Evolutionary conservation across 106 monocot genomes (phyloP), one percentile per base, ranked within the genome.

Genomic region (Dioscorea zingiberensis): DNA sequence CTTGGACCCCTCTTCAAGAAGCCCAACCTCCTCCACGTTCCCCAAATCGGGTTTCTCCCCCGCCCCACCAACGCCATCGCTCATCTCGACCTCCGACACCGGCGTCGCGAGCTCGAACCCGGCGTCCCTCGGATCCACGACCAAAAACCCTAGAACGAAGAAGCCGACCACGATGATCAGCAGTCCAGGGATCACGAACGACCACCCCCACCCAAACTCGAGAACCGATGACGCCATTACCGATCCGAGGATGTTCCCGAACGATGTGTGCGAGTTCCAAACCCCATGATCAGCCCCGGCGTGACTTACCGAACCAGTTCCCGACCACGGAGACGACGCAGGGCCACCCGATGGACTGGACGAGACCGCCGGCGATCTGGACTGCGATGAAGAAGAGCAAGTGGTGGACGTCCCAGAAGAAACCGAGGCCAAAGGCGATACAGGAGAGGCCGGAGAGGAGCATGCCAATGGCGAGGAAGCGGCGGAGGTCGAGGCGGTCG

Each of bases 181-280:
- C 0, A 76, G 19, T 7, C 74, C 91, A 7, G 95, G 95, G 18
- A 86, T 1, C 3, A 86, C 65, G 58, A 92, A 97, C 38, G 95
- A 88, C 91, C 91, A 97, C 1, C 95, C 95, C 95, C 95, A 97
- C 13, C 95, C 95, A 27, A 81, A 86, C 44, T 92, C 84, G n/a
- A 92, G 68, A 25, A 92, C 83, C 2, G 83, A 67, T 3, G 95
- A 80, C 1, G 95, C 91, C 24, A 86, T 48, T 12, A 97, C 80
- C 3, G 95, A 97, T 13, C 95, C 95, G 24, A 88, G 46, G 47
- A 97, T 88, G 62, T 97, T 97, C 32, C 97, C 92, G 4, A 88
- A 81, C 0, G 88, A 92, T 3, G 88, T 92, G 68, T 97, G 70
- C n/a, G 97, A 86, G 65, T 83, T 92, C 97, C 97, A 97, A 18